Conservation (phyloP, 2,329 filamentous ascomycete species). For the Beauveria pseudobassiana region DNA sequence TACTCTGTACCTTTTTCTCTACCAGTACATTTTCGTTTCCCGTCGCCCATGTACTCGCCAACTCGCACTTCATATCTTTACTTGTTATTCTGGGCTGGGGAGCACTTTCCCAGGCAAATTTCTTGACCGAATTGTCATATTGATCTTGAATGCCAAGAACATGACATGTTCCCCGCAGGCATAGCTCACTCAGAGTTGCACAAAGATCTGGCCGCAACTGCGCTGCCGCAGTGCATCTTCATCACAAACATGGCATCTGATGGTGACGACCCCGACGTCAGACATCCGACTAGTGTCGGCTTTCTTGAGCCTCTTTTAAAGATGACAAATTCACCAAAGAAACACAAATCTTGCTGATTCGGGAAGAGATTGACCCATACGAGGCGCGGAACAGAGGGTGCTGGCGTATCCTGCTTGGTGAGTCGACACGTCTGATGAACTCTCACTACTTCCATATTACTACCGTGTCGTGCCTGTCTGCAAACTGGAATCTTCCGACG, state of each 20-base stretch:
- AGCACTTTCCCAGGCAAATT: background rate
- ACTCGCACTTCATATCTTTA: no score
- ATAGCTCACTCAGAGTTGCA: background rate
- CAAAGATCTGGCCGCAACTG: background rate
- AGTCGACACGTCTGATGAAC: background rate
- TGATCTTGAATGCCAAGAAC: background rate
- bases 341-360: background rate
- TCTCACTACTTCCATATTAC: background rate
- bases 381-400: background rate
- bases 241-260: background rate
- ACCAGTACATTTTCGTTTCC: no score
- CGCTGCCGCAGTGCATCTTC: background rate
- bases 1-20: no score
- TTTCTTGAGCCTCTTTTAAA: background rate
- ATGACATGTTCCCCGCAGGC: background rate
- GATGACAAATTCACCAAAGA: background rate
- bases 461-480: background rate
- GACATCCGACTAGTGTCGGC: background rate
- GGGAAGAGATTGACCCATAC: background rate
- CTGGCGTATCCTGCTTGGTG: background rate
- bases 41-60: no score
- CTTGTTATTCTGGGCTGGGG: no score
- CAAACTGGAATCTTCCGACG: background rate
- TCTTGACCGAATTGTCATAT: background rate
- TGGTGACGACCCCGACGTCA: background rate